Evolutionary conservation across 345 rosid species (phyloP).

Genomic region (Hibiscus trionum): DNA sequence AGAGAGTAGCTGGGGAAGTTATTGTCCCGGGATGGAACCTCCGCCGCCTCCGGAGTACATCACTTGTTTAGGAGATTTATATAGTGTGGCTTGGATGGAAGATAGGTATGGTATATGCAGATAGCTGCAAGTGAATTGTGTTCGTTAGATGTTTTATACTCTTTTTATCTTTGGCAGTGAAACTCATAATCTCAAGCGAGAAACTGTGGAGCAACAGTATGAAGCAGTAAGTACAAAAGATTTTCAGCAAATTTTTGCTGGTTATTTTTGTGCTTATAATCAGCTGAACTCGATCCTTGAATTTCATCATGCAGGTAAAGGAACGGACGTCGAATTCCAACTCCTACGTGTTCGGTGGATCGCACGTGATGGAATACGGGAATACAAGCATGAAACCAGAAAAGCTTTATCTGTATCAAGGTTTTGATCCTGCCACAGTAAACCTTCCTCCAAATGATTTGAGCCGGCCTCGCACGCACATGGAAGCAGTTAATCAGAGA

Average conservation of each 20-base stretch:
- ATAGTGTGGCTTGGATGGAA: constrained; percentile 94
- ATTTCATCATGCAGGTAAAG: constrained; percentile 46
- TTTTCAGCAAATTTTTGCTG: background rate
- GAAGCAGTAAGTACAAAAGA: constrained; percentile 26
- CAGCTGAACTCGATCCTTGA: background rate
- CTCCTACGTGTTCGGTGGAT: constrained; percentile 36
- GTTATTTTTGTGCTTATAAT: constrained; percentile 1
- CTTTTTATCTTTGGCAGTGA: constrained; percentile 38
- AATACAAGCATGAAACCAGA: constrained; percentile 45
- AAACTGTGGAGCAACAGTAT: constrained; percentile 70
- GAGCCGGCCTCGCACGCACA: constrained; percentile 4
- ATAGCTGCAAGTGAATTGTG: background rate
- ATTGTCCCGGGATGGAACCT: constrained; percentile 86
- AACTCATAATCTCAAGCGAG: constrained; percentile 74
- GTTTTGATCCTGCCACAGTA: constrained; percentile 59
- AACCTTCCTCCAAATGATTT: constrained; percentile 44
- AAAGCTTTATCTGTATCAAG: constrained; percentile 73
- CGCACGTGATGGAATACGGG: constrained; percentile 96
- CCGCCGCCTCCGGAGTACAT: constrained; percentile 74
- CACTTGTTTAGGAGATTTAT: constrained; percentile 90
- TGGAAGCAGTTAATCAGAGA: constrained; percentile 68
- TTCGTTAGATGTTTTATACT: background rate
- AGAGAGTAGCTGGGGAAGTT: constrained; percentile 86
- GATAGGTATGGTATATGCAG: constrained; percentile 46
- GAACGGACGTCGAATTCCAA: constrained; percentile 63